phyloP scores from a whole-genome alignment of 805 yeast species.

The Lipomyces sp. region DNA sequence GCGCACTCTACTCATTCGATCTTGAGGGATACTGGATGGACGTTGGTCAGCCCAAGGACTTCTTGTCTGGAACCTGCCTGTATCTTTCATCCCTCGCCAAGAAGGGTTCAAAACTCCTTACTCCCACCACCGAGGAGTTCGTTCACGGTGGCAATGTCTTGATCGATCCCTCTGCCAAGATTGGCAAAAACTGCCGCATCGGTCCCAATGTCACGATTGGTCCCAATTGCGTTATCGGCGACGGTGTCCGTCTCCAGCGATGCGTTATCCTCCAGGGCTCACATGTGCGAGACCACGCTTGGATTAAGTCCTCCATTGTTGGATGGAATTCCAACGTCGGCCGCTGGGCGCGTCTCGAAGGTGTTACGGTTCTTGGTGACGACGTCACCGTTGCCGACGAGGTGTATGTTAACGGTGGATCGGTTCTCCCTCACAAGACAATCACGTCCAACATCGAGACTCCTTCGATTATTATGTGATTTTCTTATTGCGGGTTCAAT shows the following conservation, averaged over 20 bases:
- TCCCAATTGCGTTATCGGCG: conserved; percentile 93
- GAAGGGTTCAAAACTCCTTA: conserved; percentile 73
- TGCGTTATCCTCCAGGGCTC: conserved; percentile 92
- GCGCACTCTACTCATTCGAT: conserved; percentile 90
- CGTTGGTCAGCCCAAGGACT: conserved; percentile 99
- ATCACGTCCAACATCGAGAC: conserved; percentile 95
- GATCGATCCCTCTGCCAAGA: conserved; percentile 93
- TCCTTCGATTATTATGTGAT: conserved; percentile 96
- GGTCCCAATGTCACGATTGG: conserved; percentile 99
- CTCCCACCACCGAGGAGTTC: conserved; percentile 63
- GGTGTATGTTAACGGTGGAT: conserved; percentile 98
- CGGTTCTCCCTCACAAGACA: conserved; percentile 97
- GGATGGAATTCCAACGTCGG: conserved; percentile 99
- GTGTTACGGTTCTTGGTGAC: conserved; percentile 97
- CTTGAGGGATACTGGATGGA: conserved; percentile 99
- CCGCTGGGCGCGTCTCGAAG: conserved; percentile 98
- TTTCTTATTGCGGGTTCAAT: not conserved
- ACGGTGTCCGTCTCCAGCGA: conserved; percentile 97
- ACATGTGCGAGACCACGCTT: conserved; percentile 92
- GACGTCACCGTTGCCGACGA: conserved; percentile 98
- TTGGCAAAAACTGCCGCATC: conserved; percentile 88
- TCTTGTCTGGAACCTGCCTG: conserved; percentile 91
- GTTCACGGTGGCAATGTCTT: conserved; percentile 91
- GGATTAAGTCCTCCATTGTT: conserved; percentile 95
- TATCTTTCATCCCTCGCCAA: conserved; percentile 86